A percentile compares a stretch with the other conserved stretches of the same genome.
These are phyloP conservation scores for Arctostaphylos glauca DNA, from an alignment of 148 eudicot genomes.

Conservation along the genomic window DNA sequence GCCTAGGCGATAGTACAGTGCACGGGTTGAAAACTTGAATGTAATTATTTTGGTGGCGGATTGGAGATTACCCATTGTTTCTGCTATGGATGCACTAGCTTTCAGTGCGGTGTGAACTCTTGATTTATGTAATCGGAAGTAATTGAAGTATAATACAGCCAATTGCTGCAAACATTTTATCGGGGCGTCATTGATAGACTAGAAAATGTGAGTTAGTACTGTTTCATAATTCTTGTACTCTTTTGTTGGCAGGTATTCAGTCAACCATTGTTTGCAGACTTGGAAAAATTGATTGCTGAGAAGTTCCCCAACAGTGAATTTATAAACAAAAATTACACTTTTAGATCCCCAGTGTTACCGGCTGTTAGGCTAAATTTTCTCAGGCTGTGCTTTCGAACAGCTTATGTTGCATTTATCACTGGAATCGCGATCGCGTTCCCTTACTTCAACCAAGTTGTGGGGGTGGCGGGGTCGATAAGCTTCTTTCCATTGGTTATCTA, in stretches of 20 bases:
- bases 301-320: slow-evolving; percentile 35
- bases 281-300: slow-evolving; percentile 33
- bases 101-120: neutral
- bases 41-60: too few relatives aligned
- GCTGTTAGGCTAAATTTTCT: slow-evolving; percentile 34
- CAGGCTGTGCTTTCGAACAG: slow-evolving; percentile 47
- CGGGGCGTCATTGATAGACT: too few relatives aligned
- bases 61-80: too few relatives aligned
- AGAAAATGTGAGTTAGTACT: neutral
- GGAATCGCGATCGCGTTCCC: slow-evolving; percentile 46
- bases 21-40: too few relatives aligned
- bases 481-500: slow-evolving; percentile 62
- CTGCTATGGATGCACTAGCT: neutral
- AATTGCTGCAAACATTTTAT: neutral
- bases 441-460: slow-evolving; percentile 61
- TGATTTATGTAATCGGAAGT: neutral
- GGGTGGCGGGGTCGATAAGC: slow-evolving; percentile 47
- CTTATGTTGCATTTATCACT: slow-evolving; percentile 45
- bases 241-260: slow-evolving; percentile 52
- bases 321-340: slow-evolving; percentile 20
- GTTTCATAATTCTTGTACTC: neutral
- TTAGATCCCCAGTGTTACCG: slow-evolving; percentile 26
- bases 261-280: slow-evolving; percentile 55
- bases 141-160: neutral
- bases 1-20: too few relatives aligned